Base-by-base conservation (phyloP, 805 yeast species). In the Cyberlindnera petersonii region DNA sequence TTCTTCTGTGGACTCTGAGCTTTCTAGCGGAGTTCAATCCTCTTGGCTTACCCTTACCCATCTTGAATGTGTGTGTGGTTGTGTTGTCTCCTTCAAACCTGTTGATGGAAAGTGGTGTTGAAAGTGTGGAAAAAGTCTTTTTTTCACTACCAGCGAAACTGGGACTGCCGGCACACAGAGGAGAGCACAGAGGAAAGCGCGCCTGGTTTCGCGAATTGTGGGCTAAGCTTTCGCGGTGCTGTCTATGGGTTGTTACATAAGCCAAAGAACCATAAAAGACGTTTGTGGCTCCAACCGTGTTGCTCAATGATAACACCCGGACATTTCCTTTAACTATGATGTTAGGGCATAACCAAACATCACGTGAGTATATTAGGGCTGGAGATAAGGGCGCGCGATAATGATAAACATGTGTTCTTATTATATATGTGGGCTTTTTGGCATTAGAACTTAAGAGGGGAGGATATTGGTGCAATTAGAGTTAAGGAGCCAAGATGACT, bases 41-140 rank as follows among this genome's bases (percentile, higher is more conserved):
- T 86, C 98, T 87, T 83, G 98, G 98, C 79, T 89, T 89, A 77
- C 96, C 97, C 77, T 85, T 88, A 80, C 97, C 97, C 98, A 91
- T 91, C 68, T 70, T 86, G 73, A n/a, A 40, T 31, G 26, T 42
- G 38, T 33, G 43, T 43, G 46, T 37, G 39, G 38, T 31, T 38
- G 36, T 39, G 44, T 24, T 26, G 26, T 27, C 26, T 15, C 19
- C 14, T 26, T 11, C 23, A 24, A 17, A 33, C 20, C 36, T 37
- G 34, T 29, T 33, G 42, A 40, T 30, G 36, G 24, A n/a, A n/a
- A n/a, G n/a, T n/a, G n/a, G n/a, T n/a, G 33, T 37, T 23, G 17
- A 22, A 34, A 28, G 40, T 39, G 30, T 33, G 22, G 47, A 43
- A 40, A 47, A 45, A 43, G 44, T 38, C 39, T 36, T 44, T 44